These are phyloP conservation scores for Rhynchospora breviuscula DNA, from an alignment of 176 grass and related monocot genomes.

Conservation along the genomic window DNA sequence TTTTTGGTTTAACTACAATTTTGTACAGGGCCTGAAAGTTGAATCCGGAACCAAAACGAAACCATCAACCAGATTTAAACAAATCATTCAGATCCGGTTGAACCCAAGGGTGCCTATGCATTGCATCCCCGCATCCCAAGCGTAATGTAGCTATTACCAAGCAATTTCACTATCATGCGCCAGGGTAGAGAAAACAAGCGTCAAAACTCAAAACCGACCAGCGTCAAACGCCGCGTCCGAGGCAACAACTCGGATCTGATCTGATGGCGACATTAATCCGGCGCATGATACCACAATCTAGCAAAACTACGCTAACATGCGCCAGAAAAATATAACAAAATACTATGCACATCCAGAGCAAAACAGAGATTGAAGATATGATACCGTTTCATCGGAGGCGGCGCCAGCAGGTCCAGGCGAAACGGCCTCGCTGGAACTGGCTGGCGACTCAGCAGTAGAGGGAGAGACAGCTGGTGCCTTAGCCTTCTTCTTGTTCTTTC, in stretches of 20 bases:
- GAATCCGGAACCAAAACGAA: background rate
- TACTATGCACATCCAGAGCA: background rate
- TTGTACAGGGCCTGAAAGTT: background rate
- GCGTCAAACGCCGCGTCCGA: slow-evolving; percentile 19
- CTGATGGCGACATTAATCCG: background rate
- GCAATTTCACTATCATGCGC: background rate
- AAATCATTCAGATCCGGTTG: background rate
- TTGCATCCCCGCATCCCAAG: background rate
- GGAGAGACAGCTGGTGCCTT: slow-evolving; percentile 24
- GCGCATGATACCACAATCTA: background rate
- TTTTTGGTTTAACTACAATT: background rate
- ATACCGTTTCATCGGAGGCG: slow-evolving; percentile 22
- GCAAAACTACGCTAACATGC: background rate
- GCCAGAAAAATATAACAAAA: background rate
- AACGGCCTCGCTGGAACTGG: slow-evolving; percentile 12
- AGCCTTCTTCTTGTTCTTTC: slow-evolving; percentile 16
- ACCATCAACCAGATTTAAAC: slow-evolving; percentile 3
- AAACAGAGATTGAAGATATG: background rate
- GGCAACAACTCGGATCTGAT: background rate
- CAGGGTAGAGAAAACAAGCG: background rate
- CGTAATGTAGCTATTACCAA: background rate
- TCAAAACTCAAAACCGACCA: background rate
- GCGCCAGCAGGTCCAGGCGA: slow-evolving; percentile 5
- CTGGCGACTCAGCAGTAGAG: background rate
- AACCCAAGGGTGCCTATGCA: background rate